Evolutionary conservation across 78 protist species (phyloP), one percentile per base, ranked within the genome.

Genomic region (Dictyostelium brefeldianum): DNA sequence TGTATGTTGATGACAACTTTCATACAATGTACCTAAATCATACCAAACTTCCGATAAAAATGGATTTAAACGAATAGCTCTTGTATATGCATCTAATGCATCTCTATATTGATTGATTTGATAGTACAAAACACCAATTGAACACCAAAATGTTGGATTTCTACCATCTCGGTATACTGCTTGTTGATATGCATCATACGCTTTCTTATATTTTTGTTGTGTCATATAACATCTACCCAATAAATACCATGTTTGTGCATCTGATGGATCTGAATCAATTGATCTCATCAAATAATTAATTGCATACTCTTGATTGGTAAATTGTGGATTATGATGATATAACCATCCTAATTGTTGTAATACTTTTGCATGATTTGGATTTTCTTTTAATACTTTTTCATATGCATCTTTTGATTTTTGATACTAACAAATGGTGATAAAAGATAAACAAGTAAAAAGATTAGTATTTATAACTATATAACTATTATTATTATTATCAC

Each of bases 1-100:
- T 0, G 79, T 22, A 27, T 46, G 65, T 65, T 97, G 98, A 22
- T 64, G 80, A 73, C 98, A 97, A 7, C 89, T 43, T 79, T 97
- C 98, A 78, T 97, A 97, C 14, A 97, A 75, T 4, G 97, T 95
- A n/a, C 98, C 98, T 4, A 97, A 91, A 81, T 97, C 94, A 74
- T 95, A 96, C 98, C 98, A 91, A 18, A 89, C 91, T 27, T 96
- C 98, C 9, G 75, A 47, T 8, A 97, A 9, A 54, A 80, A 94
- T 25, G 97, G 98, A 67, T 96, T 95, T 18, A 96, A 81, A 15
- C 96, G 90, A 22, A 97, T 96, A 15, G 98, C 97, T 36, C 97
- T 54, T 17, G 96, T 91, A 90, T 96, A 97, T 1, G 98, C 97
- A 59, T 97, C 98, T 9, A 97, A 59, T 20, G 98, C 98, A 78